These are phyloP conservation scores for Amylocarpus encephaloides DNA, from an alignment of 2,329 filamentous ascomycete species.

Conservation along the genomic window DNA sequence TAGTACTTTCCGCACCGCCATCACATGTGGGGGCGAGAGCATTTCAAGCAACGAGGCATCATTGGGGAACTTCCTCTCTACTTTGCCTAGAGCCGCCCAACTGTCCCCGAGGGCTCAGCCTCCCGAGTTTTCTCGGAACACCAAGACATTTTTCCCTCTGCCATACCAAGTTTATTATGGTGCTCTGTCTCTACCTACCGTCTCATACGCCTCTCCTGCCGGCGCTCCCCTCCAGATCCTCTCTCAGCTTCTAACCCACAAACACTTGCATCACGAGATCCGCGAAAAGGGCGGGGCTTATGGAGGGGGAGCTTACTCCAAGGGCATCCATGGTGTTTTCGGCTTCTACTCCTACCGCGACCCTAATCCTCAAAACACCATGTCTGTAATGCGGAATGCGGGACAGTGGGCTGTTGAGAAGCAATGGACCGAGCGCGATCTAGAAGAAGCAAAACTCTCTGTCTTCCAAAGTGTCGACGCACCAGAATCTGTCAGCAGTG, in stretches of 20 bases:
- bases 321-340: conserved; percentile 75
- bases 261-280: conserved; percentile 94
- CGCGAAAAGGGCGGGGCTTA: conserved; percentile 97
- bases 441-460: conserved; percentile 93
- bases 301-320: conserved; percentile 81
- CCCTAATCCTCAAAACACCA: conserved; percentile 83
- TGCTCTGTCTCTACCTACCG: conserved; percentile 72
- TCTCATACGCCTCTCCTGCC: conserved; percentile 69
- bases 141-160: conserved; percentile 83
- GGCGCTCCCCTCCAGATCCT: conserved; percentile 82
- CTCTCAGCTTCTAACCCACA: conserved; percentile 88
- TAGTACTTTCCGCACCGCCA: conserved; percentile 66
- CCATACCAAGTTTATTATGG: conserved; percentile 98
- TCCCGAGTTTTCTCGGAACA: conserved; percentile 39
- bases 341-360: conserved; percentile 97
- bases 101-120: conserved; percentile 34
- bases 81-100: conserved; percentile 43
- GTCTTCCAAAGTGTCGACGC: conserved; percentile 92
- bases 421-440: conserved; percentile 73
- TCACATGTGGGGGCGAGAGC: conserved; percentile 79
- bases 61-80: conserved; percentile 63
- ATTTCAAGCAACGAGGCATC: conserved; percentile 62
- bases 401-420: conserved; percentile 79
- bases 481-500: conserved; percentile 76
- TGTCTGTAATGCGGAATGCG: conserved; percentile 76